A percentile compares a stretch with the other conserved stretches of the same genome.
phyloP scores from a whole-genome alignment of 768 basidiomycete species.

The Boletus vinaceobasis region DNA sequence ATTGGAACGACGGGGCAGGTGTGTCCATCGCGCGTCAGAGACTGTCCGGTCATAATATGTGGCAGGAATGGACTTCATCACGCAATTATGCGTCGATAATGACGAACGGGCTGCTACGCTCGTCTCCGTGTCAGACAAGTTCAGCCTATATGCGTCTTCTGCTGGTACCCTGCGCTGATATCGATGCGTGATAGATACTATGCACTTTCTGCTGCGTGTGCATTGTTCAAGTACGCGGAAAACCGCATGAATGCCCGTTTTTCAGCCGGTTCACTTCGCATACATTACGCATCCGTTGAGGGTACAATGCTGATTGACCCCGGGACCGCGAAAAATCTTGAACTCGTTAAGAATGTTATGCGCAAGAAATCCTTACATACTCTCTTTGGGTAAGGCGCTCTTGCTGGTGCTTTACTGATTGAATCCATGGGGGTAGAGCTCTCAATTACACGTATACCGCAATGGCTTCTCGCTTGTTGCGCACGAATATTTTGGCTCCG shows the following conservation, averaged over 20 bases:
- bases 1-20: slow-evolving; percentile 87
- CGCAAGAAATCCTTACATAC: slow-evolving; percentile 68
- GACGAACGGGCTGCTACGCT: slow-evolving; percentile 79
- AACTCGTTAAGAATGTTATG: slow-evolving; percentile 77
- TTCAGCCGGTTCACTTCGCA: slow-evolving; percentile 63
- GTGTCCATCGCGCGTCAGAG: not conserved
- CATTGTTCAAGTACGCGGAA: slow-evolving; percentile 85
- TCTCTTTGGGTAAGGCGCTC: slow-evolving; percentile 61
- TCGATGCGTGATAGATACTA: slow-evolving; percentile 60
- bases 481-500: slow-evolving; percentile 80
- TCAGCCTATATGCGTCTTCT: slow-evolving; percentile 35
- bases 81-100: slow-evolving; percentile 74
- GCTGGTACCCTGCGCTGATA: slow-evolving; percentile 3
- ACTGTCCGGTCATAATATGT: not conserved
- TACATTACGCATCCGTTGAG: slow-evolving; percentile 74
- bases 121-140: slow-evolving; percentile 79
- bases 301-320: slow-evolving; percentile 95
- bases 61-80: slow-evolving; percentile 73
- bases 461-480: slow-evolving; percentile 81
- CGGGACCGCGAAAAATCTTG: slow-evolving; percentile 84
- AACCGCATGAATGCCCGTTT: slow-evolving; percentile 66
- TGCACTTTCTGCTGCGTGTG: slow-evolving; percentile 79
- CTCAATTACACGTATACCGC: slow-evolving; percentile 84
- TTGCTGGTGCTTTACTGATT: not conserved
- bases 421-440: slow-evolving; percentile 39